Evolutionary conservation across 768 basidiomycete genomes (phyloP).

Genomic region (Lactarius hatsudake): DNA sequence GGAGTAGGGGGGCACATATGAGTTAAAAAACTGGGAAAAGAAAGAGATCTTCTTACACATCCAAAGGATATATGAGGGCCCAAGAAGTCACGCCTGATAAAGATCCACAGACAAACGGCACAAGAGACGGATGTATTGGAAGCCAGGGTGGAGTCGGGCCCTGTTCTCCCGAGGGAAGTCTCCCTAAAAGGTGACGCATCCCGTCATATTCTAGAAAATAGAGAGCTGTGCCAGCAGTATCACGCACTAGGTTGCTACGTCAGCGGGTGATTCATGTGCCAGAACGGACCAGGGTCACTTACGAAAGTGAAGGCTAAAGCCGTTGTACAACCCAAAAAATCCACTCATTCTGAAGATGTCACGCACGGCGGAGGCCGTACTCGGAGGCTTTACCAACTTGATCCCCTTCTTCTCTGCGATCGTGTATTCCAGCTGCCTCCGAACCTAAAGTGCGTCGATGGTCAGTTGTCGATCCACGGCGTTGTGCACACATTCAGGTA

Average conservation of each 20-base stretch:
- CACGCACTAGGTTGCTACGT: slow-evolving; percentile 56
- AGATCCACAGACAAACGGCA: slow-evolving; percentile 91
- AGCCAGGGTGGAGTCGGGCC: slow-evolving; percentile 81
- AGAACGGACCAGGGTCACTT: slow-evolving; percentile 30
- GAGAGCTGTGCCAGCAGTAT: slow-evolving; percentile 83
- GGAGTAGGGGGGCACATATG: slow-evolving; percentile 19
- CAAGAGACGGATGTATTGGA: slow-evolving; percentile 71
- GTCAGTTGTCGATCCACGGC: not conserved
- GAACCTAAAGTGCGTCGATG: slow-evolving; percentile 49
- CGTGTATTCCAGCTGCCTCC: slow-evolving; percentile 87
- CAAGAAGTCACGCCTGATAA: slow-evolving; percentile 71
- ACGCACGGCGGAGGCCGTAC: slow-evolving; percentile 71
- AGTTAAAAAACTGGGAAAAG: slow-evolving; percentile 18
- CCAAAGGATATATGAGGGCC: slow-evolving; percentile 81
- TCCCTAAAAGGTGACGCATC: slow-evolving; percentile 82
- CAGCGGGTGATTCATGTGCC: slow-evolving; percentile 11
- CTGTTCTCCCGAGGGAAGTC: slow-evolving; percentile 74
- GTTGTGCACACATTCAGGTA: slow-evolving; percentile 33
- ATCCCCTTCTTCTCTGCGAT: slow-evolving; percentile 81
- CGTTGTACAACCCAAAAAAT: slow-evolving; percentile 69
- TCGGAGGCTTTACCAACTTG: slow-evolving; percentile 70
- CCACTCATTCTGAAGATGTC: slow-evolving; percentile 72
- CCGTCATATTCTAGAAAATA: slow-evolving; percentile 96
- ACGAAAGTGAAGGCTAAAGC: slow-evolving; percentile 86
- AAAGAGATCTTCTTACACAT: slow-evolving; percentile 60